Conservation (phyloP, 2,329 filamentous ascomycete genomes). For the Fusarium irregulare region DNA sequence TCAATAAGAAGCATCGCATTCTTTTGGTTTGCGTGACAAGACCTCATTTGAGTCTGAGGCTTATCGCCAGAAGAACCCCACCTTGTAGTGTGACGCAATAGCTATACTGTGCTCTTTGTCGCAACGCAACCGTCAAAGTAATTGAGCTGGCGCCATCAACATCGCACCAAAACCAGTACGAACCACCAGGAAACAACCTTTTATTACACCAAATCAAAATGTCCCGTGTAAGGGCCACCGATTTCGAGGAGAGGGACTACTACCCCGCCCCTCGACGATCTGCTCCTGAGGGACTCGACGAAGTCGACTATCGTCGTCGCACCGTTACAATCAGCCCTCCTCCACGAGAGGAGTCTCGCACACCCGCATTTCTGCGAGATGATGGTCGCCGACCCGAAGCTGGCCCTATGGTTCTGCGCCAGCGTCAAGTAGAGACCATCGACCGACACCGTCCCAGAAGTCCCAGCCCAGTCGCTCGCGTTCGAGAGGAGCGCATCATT, state of each 20-base stretch:
- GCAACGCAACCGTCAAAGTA: constrained; percentile 21
- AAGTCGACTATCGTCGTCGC: constrained; percentile 50
- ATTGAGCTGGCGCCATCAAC: constrained; percentile 29
- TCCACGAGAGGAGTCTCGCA: constrained; percentile 59
- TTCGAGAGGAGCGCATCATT: constrained; percentile 58
- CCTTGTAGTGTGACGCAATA: constrained; percentile 37
- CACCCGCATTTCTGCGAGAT: constrained; percentile 64
- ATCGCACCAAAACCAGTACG: constrained; percentile 16
- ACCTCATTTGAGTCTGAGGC: constrained; percentile 31
- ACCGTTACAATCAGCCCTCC: constrained; percentile 56
- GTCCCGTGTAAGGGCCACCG: constrained; percentile 49
- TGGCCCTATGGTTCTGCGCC: constrained; percentile 65
- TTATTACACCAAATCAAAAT: constrained; percentile 35
- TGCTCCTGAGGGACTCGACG: constrained; percentile 49
- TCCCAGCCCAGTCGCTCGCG: constrained; percentile 55
- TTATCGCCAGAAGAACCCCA: constrained; percentile 26
- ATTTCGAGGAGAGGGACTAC: constrained; percentile 61
- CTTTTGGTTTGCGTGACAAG: constrained; percentile 32
- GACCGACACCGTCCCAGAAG: constrained; percentile 61
- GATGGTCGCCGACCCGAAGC: constrained; percentile 60
- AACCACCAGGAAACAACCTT: constrained; percentile 7
- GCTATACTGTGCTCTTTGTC: constrained; percentile 16
- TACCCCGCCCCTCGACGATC: constrained; percentile 53
- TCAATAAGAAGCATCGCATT: constrained; percentile 32
- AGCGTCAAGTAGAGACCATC: constrained; percentile 66